Evolutionary conservation across 2,329 filamentous ascomycete species (phyloP), one percentile per base, ranked within the genome.

Genomic region (Hypoxylon sp.): DNA sequence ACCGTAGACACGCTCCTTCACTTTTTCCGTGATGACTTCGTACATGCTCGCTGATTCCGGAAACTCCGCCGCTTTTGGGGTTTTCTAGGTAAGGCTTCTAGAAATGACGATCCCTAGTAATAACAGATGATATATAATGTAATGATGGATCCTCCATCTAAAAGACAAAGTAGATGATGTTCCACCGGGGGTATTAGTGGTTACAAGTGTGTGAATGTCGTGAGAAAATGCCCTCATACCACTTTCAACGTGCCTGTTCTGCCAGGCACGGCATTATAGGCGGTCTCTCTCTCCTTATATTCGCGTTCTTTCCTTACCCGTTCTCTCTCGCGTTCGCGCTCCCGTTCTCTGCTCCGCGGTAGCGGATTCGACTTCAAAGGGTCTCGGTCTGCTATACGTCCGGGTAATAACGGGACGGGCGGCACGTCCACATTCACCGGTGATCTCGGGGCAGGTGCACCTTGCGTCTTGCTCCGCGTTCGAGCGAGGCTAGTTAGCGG

Each of bases 161-260:
- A 37, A 19, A n/a, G 15, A 66, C 50, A 58, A 49, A 56, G 28
- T 51, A 60, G 34, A 57, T 59, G 51, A 49, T 44, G 50, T 20
- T 49, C 17, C 22, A 24, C 30, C 41, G 11, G 28, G 24, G 22
- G 20, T 51, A 61, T 64, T 59, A 61, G 43, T 47, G 39, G 51
- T 59, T 67, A 26, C 1, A n/a, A 3, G n/a, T 48, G 24, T 30
- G 24, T 46, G 28, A 28, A 37, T 20, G 30, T 20, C 11, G 44
- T 57, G 44, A 37, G 39, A 24, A 24, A 47, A 32, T 15, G 13
- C 13, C 17, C 26, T 74, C 56, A 76, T 19, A 76, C 73, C 17
- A 73, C 74, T 57, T 74, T 74, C 41, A 76, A 59, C 6, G 72
- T 75, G 8, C 74, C 74, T 6, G 69, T 69, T 30, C 74, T 66